Evolutionary conservation across 768 basidiomycete species (phyloP), one percentile per base, ranked within the genome.

Genomic region (Auriscalpium vulgare): DNA sequence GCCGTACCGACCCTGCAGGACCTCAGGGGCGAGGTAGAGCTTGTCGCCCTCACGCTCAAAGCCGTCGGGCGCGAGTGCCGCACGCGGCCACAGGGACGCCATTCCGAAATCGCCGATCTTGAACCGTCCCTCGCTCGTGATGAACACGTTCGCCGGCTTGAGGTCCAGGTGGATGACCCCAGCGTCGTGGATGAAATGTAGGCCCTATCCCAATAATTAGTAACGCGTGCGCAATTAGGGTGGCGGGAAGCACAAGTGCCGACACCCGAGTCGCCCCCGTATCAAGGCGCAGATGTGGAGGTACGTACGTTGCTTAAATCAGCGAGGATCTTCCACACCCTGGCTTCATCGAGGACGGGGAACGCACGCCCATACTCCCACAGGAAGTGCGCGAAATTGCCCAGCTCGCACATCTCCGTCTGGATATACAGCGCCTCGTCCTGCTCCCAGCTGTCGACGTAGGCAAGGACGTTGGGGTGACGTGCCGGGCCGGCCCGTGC

Each of bases 61-160:
- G 13, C 74, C 75, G 4, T 76, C 61, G 49, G 63, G 62, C 16
- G 64, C 47, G 47, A 75, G 65, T 16, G 67, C 67, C 0, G 75
- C 73, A 40, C 93, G 76, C 1, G 93, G 92, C 88, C 91, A 95
- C 52, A 92, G 64, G 7, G 91, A 91, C n/a, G 95, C 95, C 85
- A 99, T 93, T 9, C 97, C 97, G 74, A 98, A 97, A 69, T 99
- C 97, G 8, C 95, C 95, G 68, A 99, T 93, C 74, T 92, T 93
- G 74, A 99, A 87, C 47, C 87, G 81, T 1, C 97, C 97, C 45
- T 85, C 80, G 8, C 77, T 76, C 10, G 91, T 93, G 63, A 99
- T 78, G 67, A 99, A 93, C 51, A 99, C 86, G 68, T 99, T 99
- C 45, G 92, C 92, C 11, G 97, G 97, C 74, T 99, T 99, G 61